phyloP scores from a whole-genome alignment of 164 flowering plant genomes.

The Berberis vulgaris region DNA sequence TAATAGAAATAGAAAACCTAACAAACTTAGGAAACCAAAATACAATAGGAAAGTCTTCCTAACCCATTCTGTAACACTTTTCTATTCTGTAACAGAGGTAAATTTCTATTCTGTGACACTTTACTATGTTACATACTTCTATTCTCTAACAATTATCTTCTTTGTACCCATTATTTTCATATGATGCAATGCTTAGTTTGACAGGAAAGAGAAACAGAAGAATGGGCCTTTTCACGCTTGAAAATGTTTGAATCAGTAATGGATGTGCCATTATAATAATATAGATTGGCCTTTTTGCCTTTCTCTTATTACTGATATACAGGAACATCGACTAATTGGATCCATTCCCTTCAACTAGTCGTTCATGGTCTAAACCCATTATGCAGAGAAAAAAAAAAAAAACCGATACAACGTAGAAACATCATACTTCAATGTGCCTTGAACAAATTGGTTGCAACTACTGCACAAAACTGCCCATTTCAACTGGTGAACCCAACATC shows the following conservation, averaged over 20 bases:
- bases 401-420: not conserved
- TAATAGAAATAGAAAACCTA: no score
- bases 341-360: slow-evolving; percentile 4
- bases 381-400: not conserved
- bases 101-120: no score
- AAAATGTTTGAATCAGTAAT: slow-evolving; percentile 8
- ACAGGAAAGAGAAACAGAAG: no score
- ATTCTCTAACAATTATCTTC: no score
- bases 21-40: no score
- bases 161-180: no score
- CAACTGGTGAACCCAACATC: not conserved
- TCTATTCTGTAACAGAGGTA: no score
- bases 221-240: not conserved
- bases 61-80: no score
- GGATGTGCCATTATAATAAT: slow-evolving; percentile 16
- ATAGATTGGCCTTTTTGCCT: slow-evolving; percentile 21
- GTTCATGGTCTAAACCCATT: slow-evolving; percentile 11
- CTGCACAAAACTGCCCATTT: not conserved
- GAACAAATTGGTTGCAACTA: not conserved
- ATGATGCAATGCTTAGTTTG: no score
- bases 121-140: no score
- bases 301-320: slow-evolving; percentile 7
- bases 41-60: no score
- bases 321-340: slow-evolving; percentile 9
- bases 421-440: not conserved